Percentiles rank a stretch among this genome's conserved stretches.
These are phyloP conservation scores for Alternaria gaisen DNA, from an alignment of 2,329 filamentous ascomycete genomes.

Conservation along the genomic window DNA sequence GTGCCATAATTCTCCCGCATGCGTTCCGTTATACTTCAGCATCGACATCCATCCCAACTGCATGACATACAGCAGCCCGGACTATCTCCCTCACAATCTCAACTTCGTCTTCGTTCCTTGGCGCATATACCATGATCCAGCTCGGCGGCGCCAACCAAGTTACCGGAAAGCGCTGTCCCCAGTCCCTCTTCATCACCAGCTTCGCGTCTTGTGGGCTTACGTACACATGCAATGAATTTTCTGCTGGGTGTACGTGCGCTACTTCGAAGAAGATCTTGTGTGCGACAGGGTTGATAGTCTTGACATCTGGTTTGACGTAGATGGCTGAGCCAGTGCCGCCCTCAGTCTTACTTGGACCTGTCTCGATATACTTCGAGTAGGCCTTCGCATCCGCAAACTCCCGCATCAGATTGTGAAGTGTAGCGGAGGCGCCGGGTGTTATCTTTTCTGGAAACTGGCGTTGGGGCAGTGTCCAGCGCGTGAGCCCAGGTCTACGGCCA, in stretches of 20 bases:
- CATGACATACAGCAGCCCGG: constrained; percentile 75
- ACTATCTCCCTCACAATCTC: constrained; percentile 74
- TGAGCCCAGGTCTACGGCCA: constrained; percentile 31
- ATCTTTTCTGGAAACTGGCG: constrained; percentile 36
- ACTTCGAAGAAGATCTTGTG: constrained; percentile 45
- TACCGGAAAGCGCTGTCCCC: constrained; percentile 72
- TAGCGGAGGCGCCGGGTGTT: constrained; percentile 27
- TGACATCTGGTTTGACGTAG: constrained; percentile 37
- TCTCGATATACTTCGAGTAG: constrained; percentile 32
- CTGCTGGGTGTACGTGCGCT: constrained; percentile 76
- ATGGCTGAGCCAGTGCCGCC: constrained; percentile 45
- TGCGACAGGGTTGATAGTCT: constrained; percentile 38
- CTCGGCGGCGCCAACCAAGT: constrained; percentile 42
- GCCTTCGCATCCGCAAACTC: constrained; percentile 27
- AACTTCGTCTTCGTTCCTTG: constrained; percentile 73
- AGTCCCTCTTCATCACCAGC: constrained; percentile 75
- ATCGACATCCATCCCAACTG: constrained; percentile 44
- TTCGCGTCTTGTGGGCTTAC: constrained; percentile 79
- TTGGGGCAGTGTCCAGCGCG: constrained; percentile 44
- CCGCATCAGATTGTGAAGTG: constrained; percentile 34
- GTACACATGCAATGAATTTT: constrained; percentile 80
- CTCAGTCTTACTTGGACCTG: constrained; percentile 40
- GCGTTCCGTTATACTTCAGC: not conserved
- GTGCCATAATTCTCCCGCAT: not conserved
- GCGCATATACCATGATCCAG: constrained; percentile 77